Evolutionary conservation across 2,329 filamentous ascomycete genomes (phyloP).

Genomic region (Rasamsonia emersonii): DNA sequence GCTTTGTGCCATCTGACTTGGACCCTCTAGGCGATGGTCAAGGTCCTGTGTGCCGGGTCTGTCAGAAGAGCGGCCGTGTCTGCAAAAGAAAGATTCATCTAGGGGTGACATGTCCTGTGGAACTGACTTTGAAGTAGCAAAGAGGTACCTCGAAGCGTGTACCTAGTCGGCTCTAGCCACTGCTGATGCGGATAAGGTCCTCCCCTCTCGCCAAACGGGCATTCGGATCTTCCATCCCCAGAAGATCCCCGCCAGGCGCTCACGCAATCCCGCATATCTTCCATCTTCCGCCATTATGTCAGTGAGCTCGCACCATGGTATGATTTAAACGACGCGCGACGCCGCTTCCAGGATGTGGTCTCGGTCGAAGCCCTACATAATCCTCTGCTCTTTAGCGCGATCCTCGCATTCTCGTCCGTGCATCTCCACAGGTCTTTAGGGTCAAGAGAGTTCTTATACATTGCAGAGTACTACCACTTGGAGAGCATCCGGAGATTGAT

Average conservation of each 20-base stretch:
- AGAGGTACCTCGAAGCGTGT: too few relatives aligned
- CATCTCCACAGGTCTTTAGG: slow-evolving; percentile 24
- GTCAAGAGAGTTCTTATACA: slow-evolving; percentile 10
- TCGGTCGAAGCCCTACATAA: slow-evolving; percentile 31
- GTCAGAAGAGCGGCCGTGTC: slow-evolving; percentile 2
- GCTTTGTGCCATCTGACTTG: too few relatives aligned
- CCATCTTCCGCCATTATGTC: slow-evolving; percentile 34
- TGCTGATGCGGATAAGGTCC: too few relatives aligned
- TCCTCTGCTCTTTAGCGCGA: slow-evolving; percentile 36
- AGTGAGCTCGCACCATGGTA: slow-evolving; percentile 37
- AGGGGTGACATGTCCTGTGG: neutral
- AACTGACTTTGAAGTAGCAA: neutral
- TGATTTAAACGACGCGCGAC: slow-evolving; percentile 36
- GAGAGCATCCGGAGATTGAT: slow-evolving; percentile 35
- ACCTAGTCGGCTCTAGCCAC: too few relatives aligned
- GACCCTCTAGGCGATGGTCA: slow-evolving; percentile 3
- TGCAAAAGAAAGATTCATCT: neutral
- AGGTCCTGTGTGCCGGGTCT: slow-evolving; percentile 1
- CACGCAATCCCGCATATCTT: slow-evolving; percentile 4
- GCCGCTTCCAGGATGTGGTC: slow-evolving; percentile 28
- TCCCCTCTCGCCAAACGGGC: neutral
- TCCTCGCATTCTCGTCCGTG: slow-evolving; percentile 39
- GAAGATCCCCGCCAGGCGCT: slow-evolving; percentile 5
- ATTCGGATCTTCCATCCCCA: neutral
- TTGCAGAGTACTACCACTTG: slow-evolving; percentile 34